phyloP scores from a whole-genome alignment of 805 yeast genomes.

The Teunomyces funiuensis region DNA sequence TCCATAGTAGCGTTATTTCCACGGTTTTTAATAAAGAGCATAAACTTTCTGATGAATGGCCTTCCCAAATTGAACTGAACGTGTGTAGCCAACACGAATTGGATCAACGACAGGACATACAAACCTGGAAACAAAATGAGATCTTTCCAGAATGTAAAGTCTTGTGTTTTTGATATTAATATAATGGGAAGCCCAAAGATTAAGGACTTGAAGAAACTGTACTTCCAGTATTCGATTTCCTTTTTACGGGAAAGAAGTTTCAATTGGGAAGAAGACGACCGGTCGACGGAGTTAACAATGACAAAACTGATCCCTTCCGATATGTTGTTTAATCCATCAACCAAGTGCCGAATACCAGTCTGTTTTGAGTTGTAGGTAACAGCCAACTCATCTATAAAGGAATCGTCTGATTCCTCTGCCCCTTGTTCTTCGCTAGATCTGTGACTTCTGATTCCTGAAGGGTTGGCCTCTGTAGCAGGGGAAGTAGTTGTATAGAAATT shows the following conservation, averaged over 20 bases:
- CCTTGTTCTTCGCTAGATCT: constrained; percentile 14
- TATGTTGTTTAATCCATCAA: constrained; percentile 45
- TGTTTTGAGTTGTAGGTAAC: constrained; percentile 50
- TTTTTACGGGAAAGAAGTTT: constrained; percentile 63
- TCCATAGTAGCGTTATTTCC: constrained; percentile 80
- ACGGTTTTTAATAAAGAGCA: constrained; percentile 62
- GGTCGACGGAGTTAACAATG: constrained; percentile 50
- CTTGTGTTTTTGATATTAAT: constrained; percentile 48
- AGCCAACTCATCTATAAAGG: constrained; percentile 33
- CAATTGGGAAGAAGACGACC: constrained; percentile 59
- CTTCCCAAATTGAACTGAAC: constrained; percentile 68
- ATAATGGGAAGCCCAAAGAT: constrained; percentile 64
- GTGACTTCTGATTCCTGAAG: constrained; percentile 15
- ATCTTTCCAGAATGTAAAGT: constrained; percentile 29
- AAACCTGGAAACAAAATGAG: constrained; percentile 55
- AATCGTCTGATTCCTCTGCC: constrained; percentile 12
- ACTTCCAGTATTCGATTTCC: constrained; percentile 73
- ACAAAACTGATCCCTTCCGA: constrained; percentile 55
- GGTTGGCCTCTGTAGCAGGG: constrained; percentile 14
- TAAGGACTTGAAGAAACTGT: constrained; percentile 51
- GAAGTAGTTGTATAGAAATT: constrained; percentile 6
- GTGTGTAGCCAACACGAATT: constrained; percentile 55
- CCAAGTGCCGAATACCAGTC: constrained; percentile 65
- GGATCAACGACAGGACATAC: constrained; percentile 60
- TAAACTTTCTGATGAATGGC: constrained; percentile 64